Conservation (phyloP, 805 yeast species). For the Ogataea kodamae region DNA sequence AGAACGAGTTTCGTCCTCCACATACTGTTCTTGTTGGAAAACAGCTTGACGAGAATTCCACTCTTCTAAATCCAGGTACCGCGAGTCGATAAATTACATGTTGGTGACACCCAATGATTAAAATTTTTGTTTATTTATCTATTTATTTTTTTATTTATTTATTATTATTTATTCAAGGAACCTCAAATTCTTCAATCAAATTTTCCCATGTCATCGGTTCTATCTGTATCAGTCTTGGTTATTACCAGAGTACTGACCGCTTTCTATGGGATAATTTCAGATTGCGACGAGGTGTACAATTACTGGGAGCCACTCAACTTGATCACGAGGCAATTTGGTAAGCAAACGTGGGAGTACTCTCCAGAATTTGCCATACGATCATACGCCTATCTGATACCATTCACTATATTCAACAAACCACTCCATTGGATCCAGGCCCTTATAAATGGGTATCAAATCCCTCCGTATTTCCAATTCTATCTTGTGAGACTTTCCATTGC, state of each 20-base stretch:
- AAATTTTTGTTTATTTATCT: conserved; percentile 1
- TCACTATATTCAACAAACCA: conserved; percentile 28
- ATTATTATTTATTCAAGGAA: conserved; percentile 9
- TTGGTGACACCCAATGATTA: too few species aligned
- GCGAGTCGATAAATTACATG: conserved; percentile 30
- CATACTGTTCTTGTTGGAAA: conserved; percentile 35
- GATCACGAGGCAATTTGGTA: conserved; percentile 75
- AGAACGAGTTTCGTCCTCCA: conserved; percentile 36
- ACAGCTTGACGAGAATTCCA: conserved; percentile 32
- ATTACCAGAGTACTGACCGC: conserved; percentile 14
- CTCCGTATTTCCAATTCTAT: conserved; percentile 45
- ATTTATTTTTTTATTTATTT: conserved; percentile 9
- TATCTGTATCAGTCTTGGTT: conserved; percentile 2
- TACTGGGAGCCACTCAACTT: conserved; percentile 93
- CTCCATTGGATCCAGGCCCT: conserved; percentile 11
- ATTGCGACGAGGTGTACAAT: conserved; percentile 89
- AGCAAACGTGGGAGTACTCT: conserved; percentile 95
- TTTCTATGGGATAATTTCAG: conserved; percentile 67
- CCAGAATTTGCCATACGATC: conserved; percentile 86
- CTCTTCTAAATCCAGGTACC: conserved; percentile 31
- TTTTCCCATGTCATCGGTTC: conserved; percentile 2
- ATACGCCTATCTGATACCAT: conserved; percentile 69
- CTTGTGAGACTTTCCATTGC: conserved; percentile 46
- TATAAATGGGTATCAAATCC: conserved; percentile 7
- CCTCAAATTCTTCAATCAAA: too few species aligned